Percentiles rank a stretch among this genome's conserved stretches.
Evolutionary conservation across 345 rosid genomes (phyloP).

Genomic region (Rhodomyrtus tomentosa): DNA sequence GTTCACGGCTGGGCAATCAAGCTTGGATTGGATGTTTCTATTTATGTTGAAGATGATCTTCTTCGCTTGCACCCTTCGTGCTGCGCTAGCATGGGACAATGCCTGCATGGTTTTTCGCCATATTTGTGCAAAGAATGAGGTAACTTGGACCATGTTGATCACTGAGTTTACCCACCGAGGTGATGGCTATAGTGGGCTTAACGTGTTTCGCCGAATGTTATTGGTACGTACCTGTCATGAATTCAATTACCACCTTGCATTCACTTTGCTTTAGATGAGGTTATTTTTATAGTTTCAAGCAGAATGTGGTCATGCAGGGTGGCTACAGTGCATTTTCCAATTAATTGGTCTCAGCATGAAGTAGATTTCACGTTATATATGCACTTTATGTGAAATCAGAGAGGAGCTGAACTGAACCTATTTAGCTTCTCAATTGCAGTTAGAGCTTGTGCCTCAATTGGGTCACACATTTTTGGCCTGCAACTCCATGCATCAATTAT

Average conservation of each 20-base stretch:
- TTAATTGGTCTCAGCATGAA: not conserved
- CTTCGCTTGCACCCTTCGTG: conserved; percentile 57
- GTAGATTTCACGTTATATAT: not conserved
- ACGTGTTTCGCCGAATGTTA: conserved; percentile 52
- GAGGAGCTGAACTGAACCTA: conserved; percentile 40
- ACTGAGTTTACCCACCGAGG: conserved; percentile 66
- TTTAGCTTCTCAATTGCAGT: conserved; percentile 65
- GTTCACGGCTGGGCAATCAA: conserved; percentile 65
- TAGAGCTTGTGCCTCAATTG: conserved; percentile 64
- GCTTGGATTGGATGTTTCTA: conserved; percentile 45
- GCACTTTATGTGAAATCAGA: conserved; percentile 17
- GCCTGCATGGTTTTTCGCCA: conserved; percentile 41
- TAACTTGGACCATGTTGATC: conserved; percentile 62
- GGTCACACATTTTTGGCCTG: conserved; percentile 42
- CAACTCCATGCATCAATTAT: conserved; percentile 45
- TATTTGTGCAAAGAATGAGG: conserved; percentile 39
- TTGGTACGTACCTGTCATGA: conserved; percentile 20
- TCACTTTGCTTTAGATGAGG: not conserved
- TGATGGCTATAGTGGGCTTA: conserved; percentile 44
- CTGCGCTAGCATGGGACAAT: conserved; percentile 34
- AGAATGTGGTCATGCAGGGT: not conserved
- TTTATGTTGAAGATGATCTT: conserved; percentile 51
- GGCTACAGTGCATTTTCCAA: not conserved
- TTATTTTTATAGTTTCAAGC: not conserved
- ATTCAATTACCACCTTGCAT: not conserved